Percentiles rank a stretch among this genome's conserved stretches.
Conservation (phyloP, 805 yeast genomes). For the Yarrowia porcina region DNA sequence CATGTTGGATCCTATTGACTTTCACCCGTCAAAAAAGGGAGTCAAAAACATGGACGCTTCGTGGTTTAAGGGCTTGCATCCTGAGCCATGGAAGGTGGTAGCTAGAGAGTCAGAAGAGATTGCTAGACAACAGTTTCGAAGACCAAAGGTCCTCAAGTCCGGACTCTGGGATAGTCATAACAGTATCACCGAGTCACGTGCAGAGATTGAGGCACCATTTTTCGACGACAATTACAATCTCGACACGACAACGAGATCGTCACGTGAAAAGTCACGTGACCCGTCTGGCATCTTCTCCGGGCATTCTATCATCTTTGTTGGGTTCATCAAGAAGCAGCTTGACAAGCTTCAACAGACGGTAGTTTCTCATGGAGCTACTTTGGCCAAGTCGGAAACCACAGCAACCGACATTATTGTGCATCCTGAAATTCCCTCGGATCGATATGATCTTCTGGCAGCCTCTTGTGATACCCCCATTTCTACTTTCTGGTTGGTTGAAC, state of each 20-base stretch:
- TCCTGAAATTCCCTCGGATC: conserved; percentile 34
- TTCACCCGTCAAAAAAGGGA: conserved; percentile 32
- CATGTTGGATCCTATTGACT: conserved; percentile 41
- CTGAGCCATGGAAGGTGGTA: not conserved
- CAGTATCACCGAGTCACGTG: conserved; percentile 3
- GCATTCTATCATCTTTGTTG: conserved; percentile 43
- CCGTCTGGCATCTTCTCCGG: not conserved
- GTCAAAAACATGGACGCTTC: not conserved
- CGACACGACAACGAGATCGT: too few relatives aligned
- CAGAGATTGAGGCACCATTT: not conserved
- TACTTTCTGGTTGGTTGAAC: conserved; percentile 80
- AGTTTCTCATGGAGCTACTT: conserved; percentile 46
- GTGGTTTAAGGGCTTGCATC: not conserved
- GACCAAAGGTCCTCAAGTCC: not conserved
- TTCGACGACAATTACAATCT: not conserved
- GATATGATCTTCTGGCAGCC: conserved; percentile 26
- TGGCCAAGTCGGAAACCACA: conserved; percentile 28
- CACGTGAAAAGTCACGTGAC: conserved; percentile 23
- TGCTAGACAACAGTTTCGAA: not conserved
- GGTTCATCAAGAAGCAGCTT: conserved; percentile 43
- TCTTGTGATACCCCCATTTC: conserved; percentile 40
- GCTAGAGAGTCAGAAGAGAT: not conserved
- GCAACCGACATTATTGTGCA: conserved; percentile 32
- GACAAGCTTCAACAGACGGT: conserved; percentile 45
- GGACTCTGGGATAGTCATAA: conserved; percentile 8